phyloP scores from a whole-genome alignment of 768 basidiomycete species.

The Coprinopsis cinerea region DNA sequence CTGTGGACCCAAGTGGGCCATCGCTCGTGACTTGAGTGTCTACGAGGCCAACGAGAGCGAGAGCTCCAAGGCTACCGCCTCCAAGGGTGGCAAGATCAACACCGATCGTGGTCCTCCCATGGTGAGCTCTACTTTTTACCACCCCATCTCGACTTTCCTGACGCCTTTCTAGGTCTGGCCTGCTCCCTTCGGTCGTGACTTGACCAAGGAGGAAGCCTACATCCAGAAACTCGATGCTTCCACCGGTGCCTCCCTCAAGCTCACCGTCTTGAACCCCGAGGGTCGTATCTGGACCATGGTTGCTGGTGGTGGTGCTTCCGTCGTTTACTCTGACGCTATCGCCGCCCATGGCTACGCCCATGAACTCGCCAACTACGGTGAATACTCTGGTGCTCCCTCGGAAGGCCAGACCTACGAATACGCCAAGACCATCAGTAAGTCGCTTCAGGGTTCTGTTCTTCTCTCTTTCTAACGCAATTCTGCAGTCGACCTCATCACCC shows the following conservation, averaged over 20 bases:
- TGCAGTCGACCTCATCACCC: conserved; percentile 87
- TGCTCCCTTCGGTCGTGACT: conserved; percentile 92
- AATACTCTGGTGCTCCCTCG: conserved; percentile 97
- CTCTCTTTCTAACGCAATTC: conserved; percentile 7
- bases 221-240: conserved; percentile 97
- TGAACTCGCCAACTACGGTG: conserved; percentile 99
- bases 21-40: conserved; percentile 84
- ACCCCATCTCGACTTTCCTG: not conserved
- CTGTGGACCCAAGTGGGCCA: conserved; percentile 97
- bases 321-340: conserved; percentile 73
- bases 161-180: conserved; percentile 56
- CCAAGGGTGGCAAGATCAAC: conserved; percentile 49
- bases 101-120: conserved; percentile 97
- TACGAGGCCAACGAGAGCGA: conserved; percentile 46
- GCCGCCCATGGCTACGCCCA: conserved; percentile 92
- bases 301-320: conserved; percentile 83
- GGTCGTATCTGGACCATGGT: conserved; percentile 99
- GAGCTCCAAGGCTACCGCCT: conserved; percentile 33
- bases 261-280: conserved; percentile 92
- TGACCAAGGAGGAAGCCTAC: conserved; percentile 99
- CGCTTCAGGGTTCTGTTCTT: not conserved
- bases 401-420: conserved; percentile 99
- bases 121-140: conserved; percentile 38
- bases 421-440: conserved; percentile 92
- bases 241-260: conserved; percentile 96